These are phyloP conservation scores for Blumeriella jaapii DNA, from an alignment of 2,329 filamentous ascomycete species.

Conservation along the genomic window DNA sequence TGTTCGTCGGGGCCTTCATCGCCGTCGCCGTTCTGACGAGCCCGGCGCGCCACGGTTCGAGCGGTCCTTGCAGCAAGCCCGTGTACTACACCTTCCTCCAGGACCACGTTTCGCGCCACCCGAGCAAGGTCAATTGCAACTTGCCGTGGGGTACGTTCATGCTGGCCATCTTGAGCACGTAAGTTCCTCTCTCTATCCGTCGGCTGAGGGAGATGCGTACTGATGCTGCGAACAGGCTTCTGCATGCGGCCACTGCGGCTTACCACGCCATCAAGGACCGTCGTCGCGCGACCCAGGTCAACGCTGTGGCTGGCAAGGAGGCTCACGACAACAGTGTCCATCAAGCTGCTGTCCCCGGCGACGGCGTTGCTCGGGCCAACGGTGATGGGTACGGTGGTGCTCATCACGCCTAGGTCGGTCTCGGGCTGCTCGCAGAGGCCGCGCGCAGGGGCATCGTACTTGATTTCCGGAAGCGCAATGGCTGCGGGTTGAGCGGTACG, in stretches of 20 bases:
- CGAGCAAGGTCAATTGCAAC: slow-evolving; percentile 26
- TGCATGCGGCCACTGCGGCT: slow-evolving; percentile 32
- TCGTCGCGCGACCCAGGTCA: slow-evolving; percentile 4
- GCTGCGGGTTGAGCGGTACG: no score
- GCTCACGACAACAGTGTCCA: not conserved
- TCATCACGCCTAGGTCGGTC: not conserved
- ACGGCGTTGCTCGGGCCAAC: not conserved
- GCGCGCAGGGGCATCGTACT: not conserved
- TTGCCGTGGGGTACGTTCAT: slow-evolving; percentile 34
- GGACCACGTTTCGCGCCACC: slow-evolving; percentile 7
- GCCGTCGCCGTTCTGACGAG: slow-evolving; percentile 32
- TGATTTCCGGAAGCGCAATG: not conserved
- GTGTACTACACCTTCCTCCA: slow-evolving; percentile 18
- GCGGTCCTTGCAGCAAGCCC: slow-evolving; percentile 25
- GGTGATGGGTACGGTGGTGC: not conserved
- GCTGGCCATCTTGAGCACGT: slow-evolving; percentile 35
- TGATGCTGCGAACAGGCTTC: slow-evolving; percentile 24
- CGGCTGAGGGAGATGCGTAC: not conserved
- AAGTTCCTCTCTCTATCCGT: slow-evolving; percentile 19
- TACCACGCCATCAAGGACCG: slow-evolving; percentile 28
- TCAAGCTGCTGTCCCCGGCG: not conserved
- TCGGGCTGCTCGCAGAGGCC: not conserved
- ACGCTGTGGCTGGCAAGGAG: slow-evolving; percentile 1
- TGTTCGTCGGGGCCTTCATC: slow-evolving; percentile 33
- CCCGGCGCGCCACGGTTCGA: slow-evolving; percentile 27